Percentiles rank a stretch among this genome's conserved stretches.
These are phyloP conservation scores for Dipodascopsis tothii DNA, from an alignment of 805 yeast species.

Conservation along the genomic window DNA sequence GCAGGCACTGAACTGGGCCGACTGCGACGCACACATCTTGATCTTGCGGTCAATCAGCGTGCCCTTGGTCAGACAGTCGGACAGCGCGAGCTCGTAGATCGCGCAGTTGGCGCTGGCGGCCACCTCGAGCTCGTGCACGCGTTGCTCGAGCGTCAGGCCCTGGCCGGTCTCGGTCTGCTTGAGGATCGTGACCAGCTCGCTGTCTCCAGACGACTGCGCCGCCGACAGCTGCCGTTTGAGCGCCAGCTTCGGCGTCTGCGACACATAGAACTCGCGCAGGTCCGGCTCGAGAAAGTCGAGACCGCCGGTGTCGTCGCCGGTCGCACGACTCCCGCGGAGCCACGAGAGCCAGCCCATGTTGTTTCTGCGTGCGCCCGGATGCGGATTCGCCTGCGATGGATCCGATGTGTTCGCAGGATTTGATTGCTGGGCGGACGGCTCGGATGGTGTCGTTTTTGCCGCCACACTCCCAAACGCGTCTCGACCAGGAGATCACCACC, in stretches of 20 bases:
- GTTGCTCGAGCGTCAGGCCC: background rate
- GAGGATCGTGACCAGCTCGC: background rate
- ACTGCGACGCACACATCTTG: background rate
- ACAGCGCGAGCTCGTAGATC: background rate
- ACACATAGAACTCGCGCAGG: background rate
- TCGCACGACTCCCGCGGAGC: too few species aligned
- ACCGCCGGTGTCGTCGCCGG: background rate
- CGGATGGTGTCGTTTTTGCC: too few species aligned
- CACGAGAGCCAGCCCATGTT: background rate
- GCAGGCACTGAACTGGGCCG: background rate
- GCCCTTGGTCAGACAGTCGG: conserved; percentile 3
- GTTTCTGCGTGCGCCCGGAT: too few species aligned
- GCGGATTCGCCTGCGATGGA: too few species aligned
- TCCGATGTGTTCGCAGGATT: too few species aligned
- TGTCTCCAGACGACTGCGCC: background rate
- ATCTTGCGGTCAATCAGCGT: background rate
- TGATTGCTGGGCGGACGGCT: too few species aligned
- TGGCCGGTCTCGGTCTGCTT: background rate
- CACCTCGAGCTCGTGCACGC: background rate
- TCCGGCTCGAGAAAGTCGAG: background rate
- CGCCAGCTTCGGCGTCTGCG: background rate
- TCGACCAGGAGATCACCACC: too few species aligned
- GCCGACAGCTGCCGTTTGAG: too few species aligned
- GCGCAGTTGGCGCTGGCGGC: conserved; percentile 4
- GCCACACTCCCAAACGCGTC: too few species aligned